Conservation (phyloP, 1,284 basidiomycete genomes). For the Leccinum proliferum region DNA sequence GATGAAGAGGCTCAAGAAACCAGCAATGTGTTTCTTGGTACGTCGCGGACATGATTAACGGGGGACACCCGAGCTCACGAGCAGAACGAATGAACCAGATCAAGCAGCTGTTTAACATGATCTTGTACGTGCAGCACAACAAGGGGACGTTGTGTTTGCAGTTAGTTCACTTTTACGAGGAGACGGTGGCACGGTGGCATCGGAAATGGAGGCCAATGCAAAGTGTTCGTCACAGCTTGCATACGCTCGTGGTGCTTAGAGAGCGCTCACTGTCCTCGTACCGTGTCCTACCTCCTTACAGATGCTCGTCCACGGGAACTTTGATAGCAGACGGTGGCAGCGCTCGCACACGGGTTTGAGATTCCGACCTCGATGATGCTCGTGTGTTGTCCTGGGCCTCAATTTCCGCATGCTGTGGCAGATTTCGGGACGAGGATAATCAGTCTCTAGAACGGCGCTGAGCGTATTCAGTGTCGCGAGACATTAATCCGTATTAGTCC, state of each 20-base stretch:
- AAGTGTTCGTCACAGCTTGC: conserved; percentile 38
- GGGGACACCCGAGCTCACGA: background rate
- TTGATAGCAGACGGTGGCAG: conserved; percentile 32
- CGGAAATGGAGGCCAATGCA: conserved; percentile 57
- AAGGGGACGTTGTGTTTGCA: conserved; percentile 65
- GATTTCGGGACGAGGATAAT: conserved; percentile 28
- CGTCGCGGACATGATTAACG: background rate
- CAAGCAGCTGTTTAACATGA: conserved; percentile 39
- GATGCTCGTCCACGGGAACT: conserved; percentile 45
- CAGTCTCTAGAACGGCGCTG: conserved; percentile 8
- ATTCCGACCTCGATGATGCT: conserved; percentile 30
- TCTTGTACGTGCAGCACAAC: conserved; percentile 58
- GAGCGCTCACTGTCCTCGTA: conserved; percentile 2
- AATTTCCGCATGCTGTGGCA: conserved; percentile 21
- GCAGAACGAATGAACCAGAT: conserved; percentile 39
- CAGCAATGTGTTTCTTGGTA: conserved; percentile 54
- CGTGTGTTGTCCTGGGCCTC: conserved; percentile 28
- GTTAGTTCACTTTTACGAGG: conserved; percentile 59
- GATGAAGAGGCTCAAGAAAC: conserved; percentile 43
- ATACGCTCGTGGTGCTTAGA: background rate
- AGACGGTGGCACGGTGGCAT: conserved; percentile 34
- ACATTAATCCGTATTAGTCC: too few relatives aligned
- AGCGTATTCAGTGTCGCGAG: too few relatives aligned
- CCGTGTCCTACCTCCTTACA: conserved; percentile 19
- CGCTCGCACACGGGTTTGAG: conserved; percentile 23